Conservation (phyloP, 139 green algal species). For the Closterium sp. region DNA sequence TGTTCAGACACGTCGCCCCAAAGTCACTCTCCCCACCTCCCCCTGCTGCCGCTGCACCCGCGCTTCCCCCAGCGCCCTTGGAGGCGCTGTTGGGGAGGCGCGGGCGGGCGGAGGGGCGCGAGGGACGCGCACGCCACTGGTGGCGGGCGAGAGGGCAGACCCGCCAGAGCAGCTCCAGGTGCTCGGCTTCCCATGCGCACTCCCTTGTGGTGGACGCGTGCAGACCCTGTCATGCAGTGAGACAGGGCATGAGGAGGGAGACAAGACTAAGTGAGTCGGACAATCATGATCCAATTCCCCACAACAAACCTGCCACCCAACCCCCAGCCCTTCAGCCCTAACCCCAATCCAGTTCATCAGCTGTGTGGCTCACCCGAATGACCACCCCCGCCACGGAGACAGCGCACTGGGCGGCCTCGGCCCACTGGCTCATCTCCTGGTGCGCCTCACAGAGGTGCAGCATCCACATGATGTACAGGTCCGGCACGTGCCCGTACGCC, state of each 20-base stretch:
- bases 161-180: slow-evolving; percentile 22
- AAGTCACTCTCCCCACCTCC: background rate
- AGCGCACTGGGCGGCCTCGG: slow-evolving; percentile 43
- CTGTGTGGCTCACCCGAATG: slow-evolving; percentile 12
- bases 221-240: background rate
- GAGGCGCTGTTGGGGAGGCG: background rate
- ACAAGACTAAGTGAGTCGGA: too few relatives aligned
- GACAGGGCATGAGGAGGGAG: too few relatives aligned
- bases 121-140: background rate
- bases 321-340: too few relatives aligned
- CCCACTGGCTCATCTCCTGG: slow-evolving; percentile 36
- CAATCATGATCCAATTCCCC: too few relatives aligned
- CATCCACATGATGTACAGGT: slow-evolving; percentile 46
- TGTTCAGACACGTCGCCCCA: slow-evolving; percentile 31
- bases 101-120: background rate
- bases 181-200: slow-evolving; percentile 22
- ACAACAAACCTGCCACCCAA: too few relatives aligned
- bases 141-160: slow-evolving; percentile 10
- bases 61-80: background rate
- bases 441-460: too few relatives aligned
- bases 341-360: too few relatives aligned
- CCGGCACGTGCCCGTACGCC: slow-evolving; percentile 39
- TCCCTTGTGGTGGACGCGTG: slow-evolving; percentile 17
- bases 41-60: background rate
- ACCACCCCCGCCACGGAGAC: slow-evolving; percentile 32